phyloP scores from a whole-genome alignment of 2,329 filamentous ascomycete species.

The Nemania sp. region DNA sequence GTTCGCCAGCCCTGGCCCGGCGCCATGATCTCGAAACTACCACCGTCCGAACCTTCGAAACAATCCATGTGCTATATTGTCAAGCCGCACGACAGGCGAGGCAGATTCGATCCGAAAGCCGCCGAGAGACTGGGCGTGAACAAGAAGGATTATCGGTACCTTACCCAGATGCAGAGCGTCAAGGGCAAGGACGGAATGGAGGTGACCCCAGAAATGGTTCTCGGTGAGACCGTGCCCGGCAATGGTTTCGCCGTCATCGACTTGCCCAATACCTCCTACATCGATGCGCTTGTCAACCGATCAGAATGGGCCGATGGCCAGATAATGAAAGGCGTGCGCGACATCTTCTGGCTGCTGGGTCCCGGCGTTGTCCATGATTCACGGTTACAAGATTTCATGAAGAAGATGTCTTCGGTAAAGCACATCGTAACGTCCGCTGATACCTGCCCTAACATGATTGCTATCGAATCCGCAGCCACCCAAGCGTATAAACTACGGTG shows the following conservation, averaged over 20 bases:
- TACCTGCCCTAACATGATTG: slow-evolving; percentile 73
- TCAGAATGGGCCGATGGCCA: slow-evolving; percentile 71
- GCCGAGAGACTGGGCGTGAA: slow-evolving; percentile 69
- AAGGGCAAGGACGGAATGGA: slow-evolving; percentile 65
- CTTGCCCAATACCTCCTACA: slow-evolving; percentile 70
- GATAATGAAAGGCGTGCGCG: slow-evolving; percentile 69
- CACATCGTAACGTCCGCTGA: slow-evolving; percentile 81
- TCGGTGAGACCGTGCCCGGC: slow-evolving; percentile 69
- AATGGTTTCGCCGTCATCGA: slow-evolving; percentile 81
- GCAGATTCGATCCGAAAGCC: slow-evolving; percentile 73
- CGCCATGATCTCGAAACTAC: slow-evolving; percentile 66
- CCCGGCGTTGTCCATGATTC: slow-evolving; percentile 66
- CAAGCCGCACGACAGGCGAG: slow-evolving; percentile 74
- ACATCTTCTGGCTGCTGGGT: slow-evolving; percentile 83
- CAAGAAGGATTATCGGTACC: slow-evolving; percentile 57
- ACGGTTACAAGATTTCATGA: slow-evolving; percentile 71
- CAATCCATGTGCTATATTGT: slow-evolving; percentile 86
- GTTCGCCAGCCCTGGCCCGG: slow-evolving; percentile 81
- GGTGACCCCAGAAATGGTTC: slow-evolving; percentile 85
- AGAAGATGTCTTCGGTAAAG: slow-evolving; percentile 60
- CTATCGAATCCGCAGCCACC: slow-evolving; percentile 67
- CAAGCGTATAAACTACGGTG: slow-evolving; percentile 71
- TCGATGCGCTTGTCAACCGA: slow-evolving; percentile 70
- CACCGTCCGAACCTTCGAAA: slow-evolving; percentile 66
- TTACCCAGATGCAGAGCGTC: slow-evolving; percentile 69